These are phyloP conservation scores for Microsporum ferrugineum DNA, from an alignment of 2,329 filamentous ascomycete species.

Conservation along the genomic window DNA sequence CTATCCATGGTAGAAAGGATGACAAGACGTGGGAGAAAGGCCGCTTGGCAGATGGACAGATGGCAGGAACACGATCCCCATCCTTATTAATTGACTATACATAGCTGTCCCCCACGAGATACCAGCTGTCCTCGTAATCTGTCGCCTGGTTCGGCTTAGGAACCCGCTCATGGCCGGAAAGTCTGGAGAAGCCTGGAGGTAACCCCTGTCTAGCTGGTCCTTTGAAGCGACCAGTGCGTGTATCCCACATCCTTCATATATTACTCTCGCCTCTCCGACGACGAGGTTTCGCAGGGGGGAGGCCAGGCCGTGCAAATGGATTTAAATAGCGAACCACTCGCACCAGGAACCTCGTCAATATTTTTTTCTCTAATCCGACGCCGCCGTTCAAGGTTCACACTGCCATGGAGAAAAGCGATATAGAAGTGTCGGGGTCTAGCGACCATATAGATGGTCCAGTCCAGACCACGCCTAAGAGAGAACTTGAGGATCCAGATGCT, in stretches of 20 bases:
- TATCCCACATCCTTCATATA: not conserved
- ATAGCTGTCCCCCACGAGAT: not conserved
- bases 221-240: not conserved
- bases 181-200: not conserved
- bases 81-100: no score
- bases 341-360: not conserved
- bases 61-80: no score
- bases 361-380: not conserved
- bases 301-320: not conserved
- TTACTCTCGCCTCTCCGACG: not conserved
- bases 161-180: not conserved
- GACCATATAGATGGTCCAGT: not conserved
- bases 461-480: not conserved
- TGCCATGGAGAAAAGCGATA: not conserved
- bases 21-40: not conserved
- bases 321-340: not conserved
- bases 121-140: not conserved
- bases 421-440: not conserved
- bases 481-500: conserved; percentile 1
- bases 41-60: not conserved
- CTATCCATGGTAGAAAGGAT: no score
- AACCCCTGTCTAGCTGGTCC: not conserved
- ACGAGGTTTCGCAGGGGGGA: not conserved
- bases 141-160: not conserved
- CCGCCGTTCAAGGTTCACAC: not conserved